These are phyloP conservation scores for Phaffomyces antillensis DNA, from an alignment of 805 yeast species.

Conservation along the genomic window DNA sequence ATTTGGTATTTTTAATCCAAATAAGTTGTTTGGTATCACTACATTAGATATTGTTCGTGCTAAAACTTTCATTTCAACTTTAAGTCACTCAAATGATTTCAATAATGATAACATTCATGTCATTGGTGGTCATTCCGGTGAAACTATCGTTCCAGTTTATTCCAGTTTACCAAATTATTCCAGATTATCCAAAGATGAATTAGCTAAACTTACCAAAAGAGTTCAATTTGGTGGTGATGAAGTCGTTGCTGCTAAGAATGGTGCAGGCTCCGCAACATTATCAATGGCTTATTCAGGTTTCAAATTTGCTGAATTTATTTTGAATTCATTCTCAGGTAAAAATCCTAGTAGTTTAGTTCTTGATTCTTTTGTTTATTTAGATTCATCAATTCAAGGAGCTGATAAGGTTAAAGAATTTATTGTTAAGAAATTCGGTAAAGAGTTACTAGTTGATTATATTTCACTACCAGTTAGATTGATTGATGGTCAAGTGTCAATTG, in stretches of 20 bases:
- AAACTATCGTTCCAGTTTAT: slow-evolving; percentile 79
- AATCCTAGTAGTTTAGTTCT: slow-evolving; percentile 28
- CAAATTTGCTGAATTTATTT: slow-evolving; percentile 51
- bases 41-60: slow-evolving; percentile 85
- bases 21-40: slow-evolving; percentile 79
- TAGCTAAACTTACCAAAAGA: slow-evolving; percentile 59
- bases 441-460: slow-evolving; percentile 34
- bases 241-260: slow-evolving; percentile 91
- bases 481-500: slow-evolving; percentile 50
- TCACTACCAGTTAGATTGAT: slow-evolving; percentile 57
- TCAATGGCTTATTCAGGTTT: slow-evolving; percentile 95
- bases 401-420: slow-evolving; percentile 17
- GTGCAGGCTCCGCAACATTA: slow-evolving; percentile 90
- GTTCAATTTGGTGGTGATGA: slow-evolving; percentile 97
- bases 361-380: slow-evolving; percentile 46
- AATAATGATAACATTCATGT: slow-evolving; percentile 54
- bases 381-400: slow-evolving; percentile 24
- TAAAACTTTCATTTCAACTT: slow-evolving; percentile 39
- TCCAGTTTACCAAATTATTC: slow-evolving; percentile 17
- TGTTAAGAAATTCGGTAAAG: slow-evolving; percentile 12
- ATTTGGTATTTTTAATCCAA: slow-evolving; percentile 61
- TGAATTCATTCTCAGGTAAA: slow-evolving; percentile 2
- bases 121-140: slow-evolving; percentile 94
- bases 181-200: slow-evolving; percentile 15
- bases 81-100: slow-evolving; percentile 19